Evolutionary conservation across 257 asterid species (phyloP).

Genomic region (Solanum acaule): DNA sequence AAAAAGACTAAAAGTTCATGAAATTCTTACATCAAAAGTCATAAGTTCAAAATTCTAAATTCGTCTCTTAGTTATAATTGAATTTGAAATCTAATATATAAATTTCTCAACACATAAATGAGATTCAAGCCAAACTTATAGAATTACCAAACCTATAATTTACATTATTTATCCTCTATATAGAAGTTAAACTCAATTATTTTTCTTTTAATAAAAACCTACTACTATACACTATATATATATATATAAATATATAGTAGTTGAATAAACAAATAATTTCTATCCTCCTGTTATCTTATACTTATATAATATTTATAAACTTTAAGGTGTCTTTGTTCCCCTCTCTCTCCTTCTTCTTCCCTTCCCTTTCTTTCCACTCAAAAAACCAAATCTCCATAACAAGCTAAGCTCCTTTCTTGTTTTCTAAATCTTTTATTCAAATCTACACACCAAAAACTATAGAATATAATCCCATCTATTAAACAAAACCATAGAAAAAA

Average conservation of each 20-base stretch:
- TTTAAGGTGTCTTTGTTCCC: constrained; percentile 3
- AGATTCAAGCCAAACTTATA: neutral
- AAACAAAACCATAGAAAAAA: neutral
- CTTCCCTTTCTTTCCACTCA: constrained; percentile 9
- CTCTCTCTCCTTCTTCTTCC: neutral
- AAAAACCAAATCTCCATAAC: neutral
- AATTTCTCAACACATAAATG: neutral
- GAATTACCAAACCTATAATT: neutral
- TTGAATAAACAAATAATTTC: neutral
- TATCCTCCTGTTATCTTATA: neutral
- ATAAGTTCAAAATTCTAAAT: neutral
- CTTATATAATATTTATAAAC: neutral
- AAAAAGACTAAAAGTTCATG: too few species aligned
- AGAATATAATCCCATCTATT: neutral
- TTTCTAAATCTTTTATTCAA: neutral
- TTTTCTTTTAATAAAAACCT: neutral
- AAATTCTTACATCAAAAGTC: neutral
- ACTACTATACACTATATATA: neutral
- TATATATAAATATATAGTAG: neutral
- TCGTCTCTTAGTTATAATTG: neutral
- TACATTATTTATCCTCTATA: too few species aligned
- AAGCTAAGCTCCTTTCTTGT: neutral
- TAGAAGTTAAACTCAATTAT: neutral
- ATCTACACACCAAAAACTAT: neutral
- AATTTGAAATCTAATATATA: too few species aligned